Evolutionary conservation across 805 yeast genomes (phyloP), one percentile per base, ranked within the genome.

Genomic region (Candida caryicola): DNA sequence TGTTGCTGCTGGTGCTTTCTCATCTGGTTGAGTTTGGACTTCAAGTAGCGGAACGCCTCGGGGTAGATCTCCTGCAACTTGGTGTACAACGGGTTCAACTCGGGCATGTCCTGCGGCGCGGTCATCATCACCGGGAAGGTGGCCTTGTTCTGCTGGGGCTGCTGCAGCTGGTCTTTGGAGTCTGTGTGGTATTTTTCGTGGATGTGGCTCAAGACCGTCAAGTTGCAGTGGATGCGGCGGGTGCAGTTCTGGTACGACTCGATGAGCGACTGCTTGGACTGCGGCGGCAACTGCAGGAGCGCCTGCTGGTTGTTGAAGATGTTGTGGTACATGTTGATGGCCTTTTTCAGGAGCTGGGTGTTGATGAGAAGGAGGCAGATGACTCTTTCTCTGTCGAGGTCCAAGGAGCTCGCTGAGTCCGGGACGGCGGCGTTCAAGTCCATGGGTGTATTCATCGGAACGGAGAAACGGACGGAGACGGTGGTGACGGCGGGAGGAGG

Each of bases 101-200:
- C 82, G 0, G 81, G 79, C 60, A 76, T 64, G 31, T 75, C 81
- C 3, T 69, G 69, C 5, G 82, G 82, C 4, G 83, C 72, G 1
- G 74, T 60, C 41, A 76, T 65, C 29, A 77, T 73, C 21, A 71
- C 66, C 2, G 83, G 83, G 39, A 69, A 69, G 53, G 56, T 34
- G 52, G 47, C 50, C 43, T 59, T 55, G 31, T 56, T 60, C 23
- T 48, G 55, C 26, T 52, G 50, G 5, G 54, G 51, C 31, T 51
- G 57, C 10, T 53, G 57, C 34, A 49, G 56, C n/a, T 52, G 58
- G 4, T 54, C 45, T 3, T 54, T 56, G 6, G 57, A 52, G 38
- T 55, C 55, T n/a, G 47, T 42, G 43, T 64, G 66, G 43, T 69
- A 68, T 34, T 60, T 54, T 34, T 66, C 72, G 40, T 64, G 64